These are phyloP conservation scores for Pseudogymnoascus pannorum DNA, from an alignment of 2,329 filamentous ascomycete species.

Conservation along the genomic window DNA sequence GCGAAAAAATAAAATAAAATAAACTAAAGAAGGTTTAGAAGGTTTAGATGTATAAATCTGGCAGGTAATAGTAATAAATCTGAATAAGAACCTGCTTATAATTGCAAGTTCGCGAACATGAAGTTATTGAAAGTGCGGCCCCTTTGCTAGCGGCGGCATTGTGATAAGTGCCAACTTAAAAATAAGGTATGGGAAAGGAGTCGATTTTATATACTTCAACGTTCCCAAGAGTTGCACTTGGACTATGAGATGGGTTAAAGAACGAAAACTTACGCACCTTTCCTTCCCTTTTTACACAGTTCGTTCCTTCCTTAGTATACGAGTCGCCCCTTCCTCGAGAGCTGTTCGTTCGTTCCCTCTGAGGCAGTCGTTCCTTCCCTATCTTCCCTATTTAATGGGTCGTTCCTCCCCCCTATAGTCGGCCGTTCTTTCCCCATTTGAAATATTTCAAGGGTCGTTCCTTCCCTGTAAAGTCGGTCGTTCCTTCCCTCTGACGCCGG, in stretches of 20 bases:
- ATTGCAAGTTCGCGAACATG: background rate
- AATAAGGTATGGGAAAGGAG: background rate
- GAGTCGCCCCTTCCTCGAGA: no score
- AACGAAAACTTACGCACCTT: no score
- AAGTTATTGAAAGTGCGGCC: background rate
- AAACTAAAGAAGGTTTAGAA: background rate
- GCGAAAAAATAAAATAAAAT: background rate
- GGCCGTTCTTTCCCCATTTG: background rate
- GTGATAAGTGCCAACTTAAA: conserved; percentile 1
- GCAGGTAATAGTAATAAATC: background rate
- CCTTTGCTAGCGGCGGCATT: background rate
- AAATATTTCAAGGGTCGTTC: background rate
- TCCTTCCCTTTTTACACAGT: no score
- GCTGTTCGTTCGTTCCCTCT: background rate
- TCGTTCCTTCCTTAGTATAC: background rate
- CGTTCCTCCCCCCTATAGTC: background rate
- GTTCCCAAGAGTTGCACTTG: background rate
- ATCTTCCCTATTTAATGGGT: no score
- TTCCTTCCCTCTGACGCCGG: background rate
- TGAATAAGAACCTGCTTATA: background rate
- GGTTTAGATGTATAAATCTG: background rate
- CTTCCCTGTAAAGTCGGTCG: background rate
- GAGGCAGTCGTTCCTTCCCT: no score
- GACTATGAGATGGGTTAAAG: background rate
- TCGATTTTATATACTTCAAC: background rate